Conservation (phyloP, 768 basidiomycete species). For the Strobilomyces echinocephalus region DNA sequence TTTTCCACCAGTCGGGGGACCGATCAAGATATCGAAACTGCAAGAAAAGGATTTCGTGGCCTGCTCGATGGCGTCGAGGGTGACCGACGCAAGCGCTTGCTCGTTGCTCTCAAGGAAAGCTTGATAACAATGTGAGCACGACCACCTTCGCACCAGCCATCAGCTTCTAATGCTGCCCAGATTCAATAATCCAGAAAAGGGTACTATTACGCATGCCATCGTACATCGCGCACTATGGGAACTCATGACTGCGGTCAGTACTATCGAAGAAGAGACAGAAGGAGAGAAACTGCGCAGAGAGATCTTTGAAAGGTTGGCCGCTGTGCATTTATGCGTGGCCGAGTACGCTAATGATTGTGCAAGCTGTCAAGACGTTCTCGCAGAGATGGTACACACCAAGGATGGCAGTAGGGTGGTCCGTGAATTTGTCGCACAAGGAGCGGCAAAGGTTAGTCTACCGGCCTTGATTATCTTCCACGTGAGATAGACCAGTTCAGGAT, state of each 20-base stretch:
- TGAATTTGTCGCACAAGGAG: slow-evolving; percentile 77
- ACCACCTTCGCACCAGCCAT: not conserved
- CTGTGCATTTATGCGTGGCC: not conserved
- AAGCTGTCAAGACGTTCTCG: slow-evolving; percentile 78
- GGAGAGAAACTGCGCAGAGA: slow-evolving; percentile 71
- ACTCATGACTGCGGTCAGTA: slow-evolving; percentile 62
- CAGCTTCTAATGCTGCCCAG: slow-evolving; percentile 35
- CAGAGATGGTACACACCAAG: slow-evolving; percentile 92
- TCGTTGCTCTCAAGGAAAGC: slow-evolving; percentile 68
- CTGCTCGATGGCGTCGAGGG: slow-evolving; percentile 59
- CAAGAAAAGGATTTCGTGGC: slow-evolving; percentile 63
- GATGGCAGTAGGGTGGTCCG: slow-evolving; percentile 85
- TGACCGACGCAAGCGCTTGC: slow-evolving; percentile 62
- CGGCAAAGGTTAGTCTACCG: slow-evolving; percentile 59
- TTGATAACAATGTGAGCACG: slow-evolving; percentile 64
- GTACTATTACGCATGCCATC: slow-evolving; percentile 78
- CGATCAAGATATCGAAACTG: slow-evolving; percentile 56
- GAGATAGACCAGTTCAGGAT: slow-evolving; percentile 44
- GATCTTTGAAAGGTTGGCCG: slow-evolving; percentile 69
- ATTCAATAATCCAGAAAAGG: slow-evolving; percentile 90
- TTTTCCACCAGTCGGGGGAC: slow-evolving; percentile 57
- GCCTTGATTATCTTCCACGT: not conserved
- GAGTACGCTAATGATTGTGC: not conserved
- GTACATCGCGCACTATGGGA: slow-evolving; percentile 88
- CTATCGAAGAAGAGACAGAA: slow-evolving; percentile 57